These are phyloP conservation scores for Sarcomyxa edulis DNA, from an alignment of 768 basidiomycete species.

Conservation along the genomic window DNA sequence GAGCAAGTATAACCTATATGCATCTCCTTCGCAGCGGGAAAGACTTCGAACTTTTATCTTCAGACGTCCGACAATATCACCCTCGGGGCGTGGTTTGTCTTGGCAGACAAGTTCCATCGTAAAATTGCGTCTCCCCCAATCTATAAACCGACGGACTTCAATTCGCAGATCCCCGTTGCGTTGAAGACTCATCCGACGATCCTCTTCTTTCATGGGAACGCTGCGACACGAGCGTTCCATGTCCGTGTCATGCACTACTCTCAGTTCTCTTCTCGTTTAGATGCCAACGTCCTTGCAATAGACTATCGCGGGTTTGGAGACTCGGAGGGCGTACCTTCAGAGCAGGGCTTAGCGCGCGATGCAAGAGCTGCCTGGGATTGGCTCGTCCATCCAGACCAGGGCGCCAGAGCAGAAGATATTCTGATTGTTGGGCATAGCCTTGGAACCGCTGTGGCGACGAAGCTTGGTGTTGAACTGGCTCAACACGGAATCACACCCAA, in stretches of 20 bases:
- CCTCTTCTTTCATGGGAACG: slow-evolving; percentile 93
- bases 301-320: slow-evolving; percentile 95
- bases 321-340: slow-evolving; percentile 73
- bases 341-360: slow-evolving; percentile 67
- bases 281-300: slow-evolving; percentile 73
- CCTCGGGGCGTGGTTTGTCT: slow-evolving; percentile 83
- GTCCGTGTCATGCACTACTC: slow-evolving; percentile 68
- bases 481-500: slow-evolving; percentile 34
- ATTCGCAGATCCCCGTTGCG: slow-evolving; percentile 43
- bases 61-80: slow-evolving; percentile 71
- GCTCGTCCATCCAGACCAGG: slow-evolving; percentile 44
- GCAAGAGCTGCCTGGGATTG: slow-evolving; percentile 80
- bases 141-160: slow-evolving; percentile 26
- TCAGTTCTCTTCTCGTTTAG: slow-evolving; percentile 58
- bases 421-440: slow-evolving; percentile 84
- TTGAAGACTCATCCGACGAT: slow-evolving; percentile 62
- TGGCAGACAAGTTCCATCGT: slow-evolving; percentile 63
- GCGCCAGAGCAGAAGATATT: slow-evolving; percentile 53
- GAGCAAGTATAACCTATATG: background rate
- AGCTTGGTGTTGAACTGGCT: slow-evolving; percentile 43
- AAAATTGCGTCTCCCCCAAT: slow-evolving; percentile 22
- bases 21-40: slow-evolving; percentile 68
- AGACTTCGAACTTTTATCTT: slow-evolving; percentile 68
- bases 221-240: slow-evolving; percentile 66
- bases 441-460: slow-evolving; percentile 74